phyloP scores from a whole-genome alignment of 179 eudicot genomes.

The Dionaea muscipula region DNA sequence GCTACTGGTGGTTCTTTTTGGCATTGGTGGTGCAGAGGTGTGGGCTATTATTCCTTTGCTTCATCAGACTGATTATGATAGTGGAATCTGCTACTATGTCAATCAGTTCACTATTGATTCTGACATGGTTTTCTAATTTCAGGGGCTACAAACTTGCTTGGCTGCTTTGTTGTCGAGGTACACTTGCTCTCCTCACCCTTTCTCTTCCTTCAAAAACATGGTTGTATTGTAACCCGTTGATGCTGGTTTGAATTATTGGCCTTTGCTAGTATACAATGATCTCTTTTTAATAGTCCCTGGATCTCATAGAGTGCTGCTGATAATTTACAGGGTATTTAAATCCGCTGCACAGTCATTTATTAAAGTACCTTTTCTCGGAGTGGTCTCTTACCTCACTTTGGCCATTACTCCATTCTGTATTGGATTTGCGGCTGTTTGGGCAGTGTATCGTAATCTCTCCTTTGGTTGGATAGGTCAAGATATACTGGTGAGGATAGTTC shows the following conservation, averaged over 20 bases:
- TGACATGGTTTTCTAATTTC: slow-evolving; percentile 15
- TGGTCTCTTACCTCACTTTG: slow-evolving; percentile 59
- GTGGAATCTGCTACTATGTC: not conserved
- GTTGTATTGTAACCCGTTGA: no score
- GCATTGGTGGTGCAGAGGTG: slow-evolving; percentile 15
- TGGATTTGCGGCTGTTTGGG: slow-evolving; percentile 62
- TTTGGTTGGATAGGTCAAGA: slow-evolving; percentile 90
- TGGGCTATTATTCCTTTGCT: not conserved
- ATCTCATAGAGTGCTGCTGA: not conserved
- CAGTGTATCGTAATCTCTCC: slow-evolving; percentile 35
- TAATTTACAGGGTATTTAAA: slow-evolving; percentile 49
- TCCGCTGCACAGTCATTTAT: slow-evolving; percentile 36
- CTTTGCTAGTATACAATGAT: not conserved
- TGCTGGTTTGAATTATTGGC: not conserved
- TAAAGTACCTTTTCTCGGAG: slow-evolving; percentile 64
- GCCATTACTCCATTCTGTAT: slow-evolving; percentile 77
- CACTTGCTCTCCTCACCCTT: not conserved
- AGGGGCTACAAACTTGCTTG: slow-evolving; percentile 69
- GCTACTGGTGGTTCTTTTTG: slow-evolving; percentile 12
- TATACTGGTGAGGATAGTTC: slow-evolving; percentile 48
- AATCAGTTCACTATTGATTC: not conserved
- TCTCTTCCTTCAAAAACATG: not conserved
- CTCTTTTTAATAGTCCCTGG: slow-evolving; percentile 6
- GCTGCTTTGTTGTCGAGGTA: slow-evolving; percentile 70
- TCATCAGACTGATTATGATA: no score